A percentile compares a stretch with the other conserved stretches of the same genome.
Evolutionary conservation across 805 yeast genomes (phyloP).

Genomic region (Candida adriatica): DNA sequence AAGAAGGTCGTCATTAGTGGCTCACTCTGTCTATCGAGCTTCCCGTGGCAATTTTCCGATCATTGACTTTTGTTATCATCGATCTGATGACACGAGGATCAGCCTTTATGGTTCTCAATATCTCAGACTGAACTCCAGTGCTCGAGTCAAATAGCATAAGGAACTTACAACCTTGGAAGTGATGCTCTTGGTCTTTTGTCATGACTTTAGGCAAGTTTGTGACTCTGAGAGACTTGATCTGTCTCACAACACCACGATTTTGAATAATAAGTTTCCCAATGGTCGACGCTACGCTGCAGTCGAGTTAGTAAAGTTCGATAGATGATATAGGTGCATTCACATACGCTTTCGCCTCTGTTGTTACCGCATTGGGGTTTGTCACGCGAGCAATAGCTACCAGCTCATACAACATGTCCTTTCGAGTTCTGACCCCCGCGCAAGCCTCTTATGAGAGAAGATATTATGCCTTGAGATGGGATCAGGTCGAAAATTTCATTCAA

Average conservation of each 20-base stretch:
- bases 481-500: not conserved
- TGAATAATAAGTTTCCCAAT: constrained; percentile 76
- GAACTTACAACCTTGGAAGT: constrained; percentile 87
- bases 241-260: constrained; percentile 92
- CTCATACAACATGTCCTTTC: constrained; percentile 96
- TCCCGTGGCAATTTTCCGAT: constrained; percentile 46
- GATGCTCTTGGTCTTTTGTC: constrained; percentile 80
- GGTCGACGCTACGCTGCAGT: constrained; percentile 40
- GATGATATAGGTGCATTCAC: constrained; percentile 1
- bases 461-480: too few relatives aligned
- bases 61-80: constrained; percentile 56
- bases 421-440: too few relatives aligned
- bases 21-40: constrained; percentile 43
- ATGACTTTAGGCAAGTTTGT: constrained; percentile 73
- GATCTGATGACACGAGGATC: constrained; percentile 92
- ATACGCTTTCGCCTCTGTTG: constrained; percentile 55
- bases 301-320: constrained; percentile 2
- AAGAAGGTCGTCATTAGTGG: constrained; percentile 1
- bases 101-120: constrained; percentile 67
- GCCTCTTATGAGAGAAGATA: too few relatives aligned
- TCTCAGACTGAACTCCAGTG: constrained; percentile 79
- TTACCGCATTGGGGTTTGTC: constrained; percentile 44
- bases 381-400: constrained; percentile 85
- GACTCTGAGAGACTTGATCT: constrained; percentile 71
- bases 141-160: constrained; percentile 82